phyloP scores from a whole-genome alignment of 2,329 filamentous ascomycete species.

The Kalaharituber pfeilii region DNA sequence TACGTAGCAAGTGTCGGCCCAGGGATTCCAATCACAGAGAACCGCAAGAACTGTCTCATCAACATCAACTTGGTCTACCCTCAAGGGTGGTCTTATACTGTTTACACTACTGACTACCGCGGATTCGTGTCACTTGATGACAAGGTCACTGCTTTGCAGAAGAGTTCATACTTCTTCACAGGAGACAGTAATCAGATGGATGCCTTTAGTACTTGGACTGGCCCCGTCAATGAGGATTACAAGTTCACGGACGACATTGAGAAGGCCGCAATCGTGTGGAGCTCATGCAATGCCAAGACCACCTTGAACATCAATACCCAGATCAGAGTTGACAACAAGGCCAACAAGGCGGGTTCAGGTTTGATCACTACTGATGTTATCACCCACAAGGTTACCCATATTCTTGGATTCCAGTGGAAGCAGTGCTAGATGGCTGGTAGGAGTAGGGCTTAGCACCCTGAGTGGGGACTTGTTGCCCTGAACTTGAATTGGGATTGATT shows the following conservation, averaged over 20 bases:
- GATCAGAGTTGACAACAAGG: conserved; percentile 30
- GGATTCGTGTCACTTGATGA: conserved; percentile 34
- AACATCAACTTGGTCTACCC: conserved; percentile 37
- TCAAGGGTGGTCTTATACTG: conserved; percentile 36
- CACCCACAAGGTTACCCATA: too few relatives aligned
- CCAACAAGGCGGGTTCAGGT: conserved; percentile 25
- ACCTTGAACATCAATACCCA: conserved; percentile 40
- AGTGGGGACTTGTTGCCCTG: too few relatives aligned
- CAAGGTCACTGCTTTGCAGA: conserved; percentile 33
- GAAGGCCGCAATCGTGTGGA: conserved; percentile 35
- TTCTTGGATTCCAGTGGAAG: too few relatives aligned
- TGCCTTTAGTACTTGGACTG: too few relatives aligned
- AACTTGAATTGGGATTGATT: too few relatives aligned
- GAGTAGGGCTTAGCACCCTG: too few relatives aligned
- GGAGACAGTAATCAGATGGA: conserved; percentile 28
- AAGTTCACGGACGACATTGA: conserved; percentile 34
- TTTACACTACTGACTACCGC: conserved; percentile 37
- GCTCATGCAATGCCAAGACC: conserved; percentile 32
- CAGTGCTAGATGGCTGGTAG: too few relatives aligned
- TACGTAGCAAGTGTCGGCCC: conserved; percentile 36
- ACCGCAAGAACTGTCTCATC: conserved; percentile 38
- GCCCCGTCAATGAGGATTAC: conserved; percentile 28
- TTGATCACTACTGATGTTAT: conserved; percentile 33
- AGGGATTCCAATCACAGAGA: conserved; percentile 26
- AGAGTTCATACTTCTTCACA: conserved; percentile 40